Evolutionary conservation across 2,329 filamentous ascomycete genomes (phyloP).

Genomic region (Rutstroemia sp.): DNA sequence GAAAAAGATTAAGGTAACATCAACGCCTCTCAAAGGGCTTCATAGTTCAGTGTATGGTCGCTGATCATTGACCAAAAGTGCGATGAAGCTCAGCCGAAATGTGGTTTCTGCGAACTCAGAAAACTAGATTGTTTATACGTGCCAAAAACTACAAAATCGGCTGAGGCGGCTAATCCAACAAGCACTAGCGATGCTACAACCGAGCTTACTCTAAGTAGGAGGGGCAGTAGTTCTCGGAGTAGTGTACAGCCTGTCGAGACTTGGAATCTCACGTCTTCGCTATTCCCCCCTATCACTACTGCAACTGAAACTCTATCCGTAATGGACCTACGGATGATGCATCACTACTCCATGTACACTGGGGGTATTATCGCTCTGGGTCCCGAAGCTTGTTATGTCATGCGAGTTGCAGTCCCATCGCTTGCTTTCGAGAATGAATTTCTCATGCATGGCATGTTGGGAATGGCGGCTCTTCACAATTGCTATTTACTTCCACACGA

Average conservation of each 20-base stretch:
- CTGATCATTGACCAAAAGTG: constrained; percentile 20
- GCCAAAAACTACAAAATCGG: background rate
- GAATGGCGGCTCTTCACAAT: constrained; percentile 24
- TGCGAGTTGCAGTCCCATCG: constrained; percentile 20
- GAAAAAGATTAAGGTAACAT: constrained; percentile 26
- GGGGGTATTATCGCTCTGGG: constrained; percentile 16
- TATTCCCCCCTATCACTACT: constrained; percentile 12
- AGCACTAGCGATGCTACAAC: background rate
- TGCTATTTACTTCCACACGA: constrained; percentile 16
- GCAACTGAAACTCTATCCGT: constrained; percentile 16
- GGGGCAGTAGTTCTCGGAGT: background rate
- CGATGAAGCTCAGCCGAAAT: constrained; percentile 26
- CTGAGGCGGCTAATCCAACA: background rate
- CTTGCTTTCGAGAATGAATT: constrained; percentile 27
- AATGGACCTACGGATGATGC: constrained; percentile 23
- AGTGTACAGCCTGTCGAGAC: background rate
- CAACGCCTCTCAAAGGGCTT: background rate
- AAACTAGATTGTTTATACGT: constrained; percentile 22
- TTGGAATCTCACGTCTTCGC: constrained; percentile 8
- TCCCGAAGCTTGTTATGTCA: constrained; percentile 8
- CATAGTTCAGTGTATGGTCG: background rate
- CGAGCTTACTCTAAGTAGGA: background rate
- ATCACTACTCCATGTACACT: constrained; percentile 25
- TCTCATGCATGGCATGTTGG: constrained; percentile 23
- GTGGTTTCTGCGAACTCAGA: constrained; percentile 23